These are phyloP conservation scores for Aquilaria sinensis DNA, from an alignment of 345 rosid genomes.

Conservation along the genomic window DNA sequence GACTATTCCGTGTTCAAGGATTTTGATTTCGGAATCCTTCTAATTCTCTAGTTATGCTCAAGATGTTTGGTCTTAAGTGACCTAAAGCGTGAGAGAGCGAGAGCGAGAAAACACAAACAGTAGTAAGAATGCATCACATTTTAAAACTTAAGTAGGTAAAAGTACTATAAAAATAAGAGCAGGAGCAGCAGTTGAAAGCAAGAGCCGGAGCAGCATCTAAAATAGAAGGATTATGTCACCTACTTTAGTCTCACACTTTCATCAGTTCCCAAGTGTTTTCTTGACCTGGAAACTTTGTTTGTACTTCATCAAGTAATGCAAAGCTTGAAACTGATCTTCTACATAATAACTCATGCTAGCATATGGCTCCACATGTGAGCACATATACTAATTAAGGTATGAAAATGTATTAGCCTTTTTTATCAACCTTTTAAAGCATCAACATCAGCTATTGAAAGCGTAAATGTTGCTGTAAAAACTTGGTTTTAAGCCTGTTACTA, in stretches of 20 bases:
- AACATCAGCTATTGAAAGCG: too few relatives aligned
- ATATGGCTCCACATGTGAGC: constrained; percentile 62
- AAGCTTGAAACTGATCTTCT: constrained; percentile 67
- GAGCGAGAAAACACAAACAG: too few relatives aligned
- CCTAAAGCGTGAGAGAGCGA: too few relatives aligned
- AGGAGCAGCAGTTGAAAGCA: too few relatives aligned
- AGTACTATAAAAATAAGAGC: too few relatives aligned
- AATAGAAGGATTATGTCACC: too few relatives aligned
- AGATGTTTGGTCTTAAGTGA: constrained; percentile 94
- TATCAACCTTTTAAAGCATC: background rate
- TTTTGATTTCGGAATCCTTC: constrained; percentile 57
- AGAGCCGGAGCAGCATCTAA: too few relatives aligned
- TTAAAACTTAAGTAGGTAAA: too few relatives aligned
- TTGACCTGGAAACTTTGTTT: constrained; percentile 49
- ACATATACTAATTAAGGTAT: constrained; percentile 81
- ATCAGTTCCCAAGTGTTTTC: constrained; percentile 64
- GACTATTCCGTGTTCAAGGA: constrained; percentile 68
- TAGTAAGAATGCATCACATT: too few relatives aligned
- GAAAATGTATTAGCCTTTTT: background rate
- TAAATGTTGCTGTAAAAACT: too few relatives aligned
- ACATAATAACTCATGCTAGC: constrained; percentile 73
- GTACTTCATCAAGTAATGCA: constrained; percentile 83
- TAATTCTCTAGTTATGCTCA: constrained; percentile 60
- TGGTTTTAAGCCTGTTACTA: too few relatives aligned
- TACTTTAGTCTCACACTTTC: constrained; percentile 57